These are phyloP conservation scores for Phascolomyces articulosus DNA, from an alignment of 371 early-diverging fungal species.

Conservation along the genomic window DNA sequence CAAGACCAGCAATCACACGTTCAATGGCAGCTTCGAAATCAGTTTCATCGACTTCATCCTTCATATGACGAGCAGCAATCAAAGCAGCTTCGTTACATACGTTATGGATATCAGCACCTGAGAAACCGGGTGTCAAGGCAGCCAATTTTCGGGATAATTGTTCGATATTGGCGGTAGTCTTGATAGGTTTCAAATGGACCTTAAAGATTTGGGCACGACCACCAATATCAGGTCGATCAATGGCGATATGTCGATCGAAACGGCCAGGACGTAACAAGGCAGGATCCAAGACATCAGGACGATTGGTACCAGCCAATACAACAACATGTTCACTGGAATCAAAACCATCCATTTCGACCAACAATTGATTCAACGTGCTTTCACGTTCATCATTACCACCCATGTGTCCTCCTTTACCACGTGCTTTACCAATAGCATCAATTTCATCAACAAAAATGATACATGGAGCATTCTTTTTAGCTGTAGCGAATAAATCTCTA, in stretches of 20 bases:
- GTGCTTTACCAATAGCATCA: conserved; percentile 99
- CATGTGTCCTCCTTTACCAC: conserved; percentile 89
- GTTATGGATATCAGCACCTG: conserved; percentile 95
- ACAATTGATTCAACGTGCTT: conserved; percentile 95
- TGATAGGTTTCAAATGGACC: conserved; percentile 90
- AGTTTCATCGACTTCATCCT: conserved; percentile 75
- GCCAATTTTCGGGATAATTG: conserved; percentile 48
- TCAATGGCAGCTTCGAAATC: conserved; percentile 99
- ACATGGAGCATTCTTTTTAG: conserved; percentile 97
- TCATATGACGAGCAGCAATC: conserved; percentile 90
- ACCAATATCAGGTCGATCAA: conserved; percentile 96
- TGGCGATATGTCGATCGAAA: conserved; percentile 97
- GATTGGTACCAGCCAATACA: conserved; percentile 94
- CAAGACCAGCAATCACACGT: conserved; percentile 97
- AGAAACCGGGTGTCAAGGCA: conserved; percentile 96
- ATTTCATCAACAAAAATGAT: conserved; percentile 99
- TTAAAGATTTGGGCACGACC: conserved; percentile 95
- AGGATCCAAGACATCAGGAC: conserved; percentile 91
- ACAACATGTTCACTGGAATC: conserved; percentile 90
- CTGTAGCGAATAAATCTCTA: conserved; percentile 91
- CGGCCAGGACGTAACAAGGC: conserved; percentile 97
- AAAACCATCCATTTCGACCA: conserved; percentile 99
- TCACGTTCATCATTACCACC: conserved; percentile 99
- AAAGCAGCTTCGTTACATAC: conserved; percentile 99
- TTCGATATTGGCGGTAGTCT: conserved; percentile 23